A percentile compares a stretch with the other conserved stretches of the same genome.
Conservation (phyloP, 116 monocot species). For the Cymodocea nodosa region DNA sequence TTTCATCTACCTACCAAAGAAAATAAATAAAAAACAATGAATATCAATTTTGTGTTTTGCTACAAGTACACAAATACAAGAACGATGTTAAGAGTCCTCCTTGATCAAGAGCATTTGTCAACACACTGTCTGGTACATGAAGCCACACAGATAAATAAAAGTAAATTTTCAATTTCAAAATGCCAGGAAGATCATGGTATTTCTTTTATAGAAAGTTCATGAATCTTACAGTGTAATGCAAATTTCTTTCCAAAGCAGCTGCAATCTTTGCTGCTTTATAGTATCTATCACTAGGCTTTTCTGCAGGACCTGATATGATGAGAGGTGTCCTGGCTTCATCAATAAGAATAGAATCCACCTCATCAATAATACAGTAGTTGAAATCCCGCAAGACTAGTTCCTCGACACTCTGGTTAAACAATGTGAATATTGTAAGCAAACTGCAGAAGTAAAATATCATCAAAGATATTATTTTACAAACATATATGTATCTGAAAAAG, state of each 20-base stretch:
- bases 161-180: not conserved
- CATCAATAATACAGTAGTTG: constrained; percentile 94
- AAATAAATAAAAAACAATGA: not conserved
- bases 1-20: constrained; percentile 70
- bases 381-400: constrained; percentile 82
- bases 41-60: not conserved
- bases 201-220: not conserved
- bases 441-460: not conserved
- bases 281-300: constrained; percentile 95
- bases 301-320: constrained; percentile 94
- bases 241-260: constrained; percentile 80
- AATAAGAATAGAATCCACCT: constrained; percentile 98
- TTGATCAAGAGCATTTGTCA: not conserved
- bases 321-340: constrained; percentile 99
- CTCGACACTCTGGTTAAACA: constrained; percentile 55
- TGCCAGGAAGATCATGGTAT: not conserved
- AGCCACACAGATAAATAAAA: not conserved
- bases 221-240: constrained; percentile 85
- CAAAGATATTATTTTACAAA: not conserved
- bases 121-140: not conserved
- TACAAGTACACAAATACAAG: not conserved
- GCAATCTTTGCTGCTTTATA: constrained; percentile 98
- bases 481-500: not conserved
- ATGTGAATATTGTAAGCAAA: not conserved
- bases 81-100: not conserved